Evolutionary conservation across 228 moss, liverwort and hornwort genomes (phyloP), one percentile per base, ranked within the genome.

Genomic region (Sphagnum magellanicum): DNA sequence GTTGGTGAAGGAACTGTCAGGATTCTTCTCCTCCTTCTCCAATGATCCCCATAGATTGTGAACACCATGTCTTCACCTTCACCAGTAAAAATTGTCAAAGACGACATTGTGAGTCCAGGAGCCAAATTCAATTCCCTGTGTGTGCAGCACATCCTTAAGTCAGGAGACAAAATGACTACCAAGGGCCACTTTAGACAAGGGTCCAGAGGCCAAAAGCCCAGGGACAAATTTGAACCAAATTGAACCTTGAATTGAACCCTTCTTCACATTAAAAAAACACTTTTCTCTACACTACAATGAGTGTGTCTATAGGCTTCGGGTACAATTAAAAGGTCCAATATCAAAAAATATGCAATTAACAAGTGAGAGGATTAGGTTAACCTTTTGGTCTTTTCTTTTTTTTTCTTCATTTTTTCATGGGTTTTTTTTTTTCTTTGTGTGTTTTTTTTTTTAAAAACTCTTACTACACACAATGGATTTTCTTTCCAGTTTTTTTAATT

Each of bases 41-140:
- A 92, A 74, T 92, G 92, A 50, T 92, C 87, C 3, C 92, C 85
- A 60, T 92, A 92, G n/a, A 85, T 81, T 0, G 92, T 92, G 77
- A 92, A 92, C 71, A 89, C 89, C 92, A 92, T 92, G 71, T 92
- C 93, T 61, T 90, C 83, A 5, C 92, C 92, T 10, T 92, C 83
- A 8, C 89, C 92, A 4, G 89, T 89, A 72, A 92, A 92, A 62
- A 92, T 89, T 89, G 65, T 92, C 92, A 51, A 92, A 88, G 50
- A 92, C 87, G 4, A 86, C 89, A 70, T 92, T 92, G 6, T 87
- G 76, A 0, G 86, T 87, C 48, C 89, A 77, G 16, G 92, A 92
- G 10, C 92, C 92, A 59, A 92, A 92, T 61, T 85, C 89, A 1
- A 83, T 83, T 1, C 92, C 89, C 55, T 89, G 87, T 0, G 89